Evolutionary conservation across 2,329 filamentous ascomycete genomes (phyloP).

Genomic region (Ophiostoma montium): DNA sequence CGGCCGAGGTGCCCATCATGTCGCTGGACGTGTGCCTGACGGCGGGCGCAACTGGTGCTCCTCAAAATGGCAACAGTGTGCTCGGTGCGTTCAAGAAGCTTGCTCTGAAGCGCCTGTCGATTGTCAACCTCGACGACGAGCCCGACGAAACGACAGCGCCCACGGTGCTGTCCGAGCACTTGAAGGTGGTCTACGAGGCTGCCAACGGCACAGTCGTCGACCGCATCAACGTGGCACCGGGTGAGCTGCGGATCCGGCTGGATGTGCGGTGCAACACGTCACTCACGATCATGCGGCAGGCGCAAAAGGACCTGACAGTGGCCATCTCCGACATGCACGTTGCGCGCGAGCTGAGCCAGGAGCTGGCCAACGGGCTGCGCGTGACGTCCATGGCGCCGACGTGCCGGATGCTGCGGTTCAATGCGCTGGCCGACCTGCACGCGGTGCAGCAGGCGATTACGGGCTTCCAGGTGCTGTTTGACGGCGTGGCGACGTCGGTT

Average conservation of each 20-base stretch:
- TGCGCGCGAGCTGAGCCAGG: slow-evolving; percentile 45
- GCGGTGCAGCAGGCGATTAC: slow-evolving; percentile 67
- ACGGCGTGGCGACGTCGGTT: slow-evolving; percentile 58
- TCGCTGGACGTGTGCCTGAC: slow-evolving; percentile 28
- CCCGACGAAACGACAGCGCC: slow-evolving; percentile 42
- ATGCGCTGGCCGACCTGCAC: slow-evolving; percentile 55
- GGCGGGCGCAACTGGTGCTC: slow-evolving; percentile 20
- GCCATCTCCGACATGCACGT: slow-evolving; percentile 57
- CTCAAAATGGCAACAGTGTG: slow-evolving; percentile 40
- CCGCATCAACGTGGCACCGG: slow-evolving; percentile 64
- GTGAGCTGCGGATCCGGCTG: slow-evolving; percentile 55
- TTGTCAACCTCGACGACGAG: slow-evolving; percentile 59
- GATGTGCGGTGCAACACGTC: slow-evolving; percentile 47
- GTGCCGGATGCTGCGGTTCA: slow-evolving; percentile 58
- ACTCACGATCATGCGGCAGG: slow-evolving; percentile 54
- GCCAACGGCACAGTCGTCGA: slow-evolving; percentile 69
- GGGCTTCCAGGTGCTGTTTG: slow-evolving; percentile 63
- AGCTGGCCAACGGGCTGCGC: slow-evolving; percentile 50
- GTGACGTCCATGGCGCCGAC: slow-evolving; percentile 44
- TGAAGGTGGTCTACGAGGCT: slow-evolving; percentile 64
- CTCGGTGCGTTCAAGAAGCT: slow-evolving; percentile 35
- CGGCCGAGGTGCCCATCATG: slow-evolving; percentile 52
- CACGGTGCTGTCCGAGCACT: slow-evolving; percentile 60
- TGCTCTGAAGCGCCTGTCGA: slow-evolving; percentile 51
- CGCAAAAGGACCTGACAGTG: slow-evolving; percentile 64